Evolutionary conservation across 805 yeast genomes (phyloP).

Genomic region (Spencermartinsiella europaea): DNA sequence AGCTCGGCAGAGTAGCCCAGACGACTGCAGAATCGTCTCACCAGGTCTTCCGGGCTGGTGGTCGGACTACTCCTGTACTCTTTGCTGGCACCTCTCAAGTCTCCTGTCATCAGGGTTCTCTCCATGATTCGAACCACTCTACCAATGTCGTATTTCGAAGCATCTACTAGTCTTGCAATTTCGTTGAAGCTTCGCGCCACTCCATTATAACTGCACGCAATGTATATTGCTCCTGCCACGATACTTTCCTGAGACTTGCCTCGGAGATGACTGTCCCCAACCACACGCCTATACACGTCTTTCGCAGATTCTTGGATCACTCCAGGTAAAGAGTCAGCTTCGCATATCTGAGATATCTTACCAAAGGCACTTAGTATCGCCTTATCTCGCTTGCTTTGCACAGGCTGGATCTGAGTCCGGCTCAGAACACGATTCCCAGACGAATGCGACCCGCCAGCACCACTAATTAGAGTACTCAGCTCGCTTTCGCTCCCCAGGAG

Average conservation of each 20-base stretch:
- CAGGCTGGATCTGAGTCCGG: conserved; percentile 78
- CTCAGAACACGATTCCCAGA: conserved; percentile 77
- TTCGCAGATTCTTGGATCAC: conserved; percentile 95
- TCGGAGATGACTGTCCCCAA: conserved; percentile 74
- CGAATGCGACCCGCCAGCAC: conserved; percentile 74
- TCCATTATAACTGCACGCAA: conserved; percentile 87
- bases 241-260: conserved; percentile 88
- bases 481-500: conserved; percentile 84
- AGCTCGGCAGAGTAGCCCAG: conserved; percentile 77
- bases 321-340: conserved; percentile 87
- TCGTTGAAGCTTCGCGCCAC: conserved; percentile 93
- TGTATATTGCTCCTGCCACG: conserved; percentile 89
- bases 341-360: conserved; percentile 89
- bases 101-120: conserved; percentile 43
- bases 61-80: conserved; percentile 61
- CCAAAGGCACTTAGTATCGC: conserved; percentile 83
- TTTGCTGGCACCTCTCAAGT: conserved; percentile 27
- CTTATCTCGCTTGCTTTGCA: conserved; percentile 80
- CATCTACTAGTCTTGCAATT: conserved; percentile 87
- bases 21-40: conserved; percentile 91
- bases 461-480: conserved; percentile 85
- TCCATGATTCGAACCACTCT: conserved; percentile 79
- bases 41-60: conserved; percentile 86
- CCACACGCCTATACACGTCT: conserved; percentile 83
- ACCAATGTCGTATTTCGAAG: conserved; percentile 89